phyloP scores from a whole-genome alignment of 2,329 filamentous ascomycete species.

The Aspergillus chevalieri region DNA sequence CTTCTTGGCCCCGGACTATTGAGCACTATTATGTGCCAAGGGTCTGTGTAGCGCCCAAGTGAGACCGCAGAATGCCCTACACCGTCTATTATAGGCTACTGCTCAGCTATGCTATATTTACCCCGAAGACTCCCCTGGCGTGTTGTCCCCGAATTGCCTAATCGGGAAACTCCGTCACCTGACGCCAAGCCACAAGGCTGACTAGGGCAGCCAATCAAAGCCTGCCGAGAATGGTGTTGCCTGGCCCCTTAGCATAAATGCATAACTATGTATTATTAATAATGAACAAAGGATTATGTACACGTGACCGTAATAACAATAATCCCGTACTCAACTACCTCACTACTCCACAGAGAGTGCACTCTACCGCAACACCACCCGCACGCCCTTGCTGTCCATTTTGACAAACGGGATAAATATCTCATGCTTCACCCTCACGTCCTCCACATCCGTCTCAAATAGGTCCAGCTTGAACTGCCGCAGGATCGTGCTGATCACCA shows the following conservation, averaged over 20 bases:
- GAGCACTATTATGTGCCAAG: not conserved
- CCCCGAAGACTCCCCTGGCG: no score
- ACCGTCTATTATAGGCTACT: no score
- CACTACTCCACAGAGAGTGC: no score
- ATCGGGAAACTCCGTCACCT: not conserved
- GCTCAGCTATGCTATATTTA: no score
- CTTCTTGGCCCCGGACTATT: constrained; percentile 7
- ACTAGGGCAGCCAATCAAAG: not conserved
- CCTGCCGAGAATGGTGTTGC: not conserved
- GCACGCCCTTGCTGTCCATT: constrained; percentile 14
- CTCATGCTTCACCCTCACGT: constrained; percentile 23
- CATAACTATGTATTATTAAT: not conserved
- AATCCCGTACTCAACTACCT: not conserved
- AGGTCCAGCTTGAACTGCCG: constrained; percentile 26
- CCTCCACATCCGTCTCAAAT: constrained; percentile 25
- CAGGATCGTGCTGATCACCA: constrained; percentile 24
- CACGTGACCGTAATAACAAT: not conserved
- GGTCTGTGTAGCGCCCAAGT: not conserved
- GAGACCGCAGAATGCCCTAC: not conserved
- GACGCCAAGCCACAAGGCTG: not conserved
- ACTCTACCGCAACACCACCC: constrained; percentile 10
- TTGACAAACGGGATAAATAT: constrained; percentile 14
- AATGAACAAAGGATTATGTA: not conserved
- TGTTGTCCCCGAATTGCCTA: no score
- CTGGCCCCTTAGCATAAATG: not conserved